Base-by-base conservation (phyloP, 1,284 basidiomycete species). In the Tilletiopsis washingtonensis region DNA sequence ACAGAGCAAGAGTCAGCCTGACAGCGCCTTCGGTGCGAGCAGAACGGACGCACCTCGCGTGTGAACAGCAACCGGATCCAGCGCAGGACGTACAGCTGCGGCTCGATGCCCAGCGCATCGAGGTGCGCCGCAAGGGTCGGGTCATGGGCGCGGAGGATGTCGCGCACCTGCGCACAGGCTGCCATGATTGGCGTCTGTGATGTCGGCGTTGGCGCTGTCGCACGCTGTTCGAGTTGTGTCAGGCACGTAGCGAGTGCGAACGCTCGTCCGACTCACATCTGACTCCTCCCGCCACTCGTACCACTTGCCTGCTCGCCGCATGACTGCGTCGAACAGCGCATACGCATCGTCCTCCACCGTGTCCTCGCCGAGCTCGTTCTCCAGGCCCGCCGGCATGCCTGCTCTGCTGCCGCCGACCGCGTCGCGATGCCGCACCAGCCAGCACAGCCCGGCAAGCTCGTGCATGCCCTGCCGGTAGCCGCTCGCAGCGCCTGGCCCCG, bases 381-480 rank as follows among this genome's bases (percentile, higher is more conserved):
- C 24, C n/a, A n/a, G n/a, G n/a, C n/a, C n/a, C n/a, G 3, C n/a
- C 39, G 12, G 39, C 20, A 40, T 17, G n/a, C 39, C 12, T 17
- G 39, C 39, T 40, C 39, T 21, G 37, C 37, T 19, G 14, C n/a
- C 20, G n/a, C 17, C 17, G 32, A 34, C 17, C 32, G 12, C 32
- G 17, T 15, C n/a, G 17, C n/a, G 32, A 20, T 24, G 24, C 9
- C 15, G 45, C 0, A 65, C 54, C 14, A 60, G 54, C 62, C 66
- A 66, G 9, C 70, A 51, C 4, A 57, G 53, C 14, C 54, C 64
- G 5, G 66, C 59, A n/a, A 74, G 49, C 51, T 74, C 71, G 44
- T 74, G 71, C 69, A 74, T 72, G 3, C 71, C 71, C 43, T 74
- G 71, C 19, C 67, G 50, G 40, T 74, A 74, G 36, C 68, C 68